Evolutionary conservation across 208 protist genomes (phyloP).

Genomic region (Trypanosomatidae sp.): DNA sequence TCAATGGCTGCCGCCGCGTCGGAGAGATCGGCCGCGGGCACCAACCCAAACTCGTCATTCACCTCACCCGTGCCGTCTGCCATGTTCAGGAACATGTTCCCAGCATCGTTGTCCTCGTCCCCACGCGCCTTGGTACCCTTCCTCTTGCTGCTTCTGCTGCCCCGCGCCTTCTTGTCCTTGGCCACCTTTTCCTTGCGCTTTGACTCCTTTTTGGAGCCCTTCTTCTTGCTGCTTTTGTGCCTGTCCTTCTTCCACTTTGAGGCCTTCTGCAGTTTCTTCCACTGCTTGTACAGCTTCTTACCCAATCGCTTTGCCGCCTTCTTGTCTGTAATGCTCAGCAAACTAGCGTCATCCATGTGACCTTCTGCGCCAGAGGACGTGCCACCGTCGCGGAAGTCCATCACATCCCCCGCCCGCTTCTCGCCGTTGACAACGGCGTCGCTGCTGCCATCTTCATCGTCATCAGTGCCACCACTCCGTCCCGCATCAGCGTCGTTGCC

Average conservation of each 20-base stretch:
- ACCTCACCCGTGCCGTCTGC: background rate
- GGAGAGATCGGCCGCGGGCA: conserved; percentile 16
- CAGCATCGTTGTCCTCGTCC: conserved; percentile 5
- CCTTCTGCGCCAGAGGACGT: conserved; percentile 1
- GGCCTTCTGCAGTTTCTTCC: conserved; percentile 62
- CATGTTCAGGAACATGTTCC: conserved; percentile 12
- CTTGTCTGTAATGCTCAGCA: conserved; percentile 47
- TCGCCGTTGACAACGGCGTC: conserved; percentile 1
- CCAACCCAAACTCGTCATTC: conserved; percentile 11
- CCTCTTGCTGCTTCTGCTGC: background rate
- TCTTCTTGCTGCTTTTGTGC: conserved; percentile 24
- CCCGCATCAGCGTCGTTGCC: background rate
- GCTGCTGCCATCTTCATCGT: conserved; percentile 1
- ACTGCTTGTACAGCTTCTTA: conserved; percentile 62
- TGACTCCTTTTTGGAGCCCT: conserved; percentile 21
- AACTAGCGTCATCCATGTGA: conserved; percentile 34
- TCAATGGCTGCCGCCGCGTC: conserved; percentile 12
- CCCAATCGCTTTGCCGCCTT: conserved; percentile 58
- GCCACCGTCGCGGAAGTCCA: conserved; percentile 12
- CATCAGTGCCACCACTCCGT: background rate
- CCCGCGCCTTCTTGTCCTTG: conserved; percentile 16
- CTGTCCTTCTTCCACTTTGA: conserved; percentile 23
- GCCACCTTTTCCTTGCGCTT: conserved; percentile 12
- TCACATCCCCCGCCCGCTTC: conserved; percentile 1
- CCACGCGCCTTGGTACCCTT: background rate